Evolutionary conservation across 1,284 basidiomycete genomes (phyloP).

Genomic region (Heterobasidion parviporum): DNA sequence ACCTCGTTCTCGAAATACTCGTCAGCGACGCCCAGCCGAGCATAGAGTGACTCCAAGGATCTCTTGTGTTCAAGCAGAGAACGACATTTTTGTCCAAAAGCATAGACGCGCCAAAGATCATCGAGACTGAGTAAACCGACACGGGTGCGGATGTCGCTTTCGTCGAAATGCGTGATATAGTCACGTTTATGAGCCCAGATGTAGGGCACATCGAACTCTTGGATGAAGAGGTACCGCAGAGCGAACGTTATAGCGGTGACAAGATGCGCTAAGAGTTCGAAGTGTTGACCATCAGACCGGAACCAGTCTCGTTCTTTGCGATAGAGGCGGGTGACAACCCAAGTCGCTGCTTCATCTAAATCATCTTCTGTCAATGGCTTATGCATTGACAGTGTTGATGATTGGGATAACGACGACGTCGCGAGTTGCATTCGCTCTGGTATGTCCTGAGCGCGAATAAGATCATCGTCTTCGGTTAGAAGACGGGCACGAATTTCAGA

Average conservation of each 20-base stretch:
- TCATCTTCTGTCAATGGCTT: slow-evolving; percentile 63
- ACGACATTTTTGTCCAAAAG: slow-evolving; percentile 80
- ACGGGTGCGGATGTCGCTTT: slow-evolving; percentile 41
- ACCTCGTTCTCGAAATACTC: slow-evolving; percentile 69
- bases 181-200: slow-evolving; percentile 93
- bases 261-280: slow-evolving; percentile 60
- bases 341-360: slow-evolving; percentile 77
- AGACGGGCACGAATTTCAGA: slow-evolving; percentile 90
- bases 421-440: slow-evolving; percentile 96
- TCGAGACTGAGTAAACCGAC: slow-evolving; percentile 66
- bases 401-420: slow-evolving; percentile 74
- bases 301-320: slow-evolving; percentile 74
- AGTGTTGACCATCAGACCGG: slow-evolving; percentile 46
- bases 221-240: slow-evolving; percentile 80
- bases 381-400: slow-evolving; percentile 59
- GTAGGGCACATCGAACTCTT: slow-evolving; percentile 90
- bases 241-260: slow-evolving; percentile 76
- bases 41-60: slow-evolving; percentile 58
- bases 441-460: slow-evolving; percentile 85
- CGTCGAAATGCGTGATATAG: slow-evolving; percentile 75
- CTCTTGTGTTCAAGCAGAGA: slow-evolving; percentile 73
- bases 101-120: slow-evolving; percentile 85
- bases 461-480: slow-evolving; percentile 91
- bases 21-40: slow-evolving; percentile 54
- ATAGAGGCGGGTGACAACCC: slow-evolving; percentile 84